Base-by-base conservation (phyloP, 495 filamentous ascomycete species). In the Parathielavia hyrcaniae region DNA sequence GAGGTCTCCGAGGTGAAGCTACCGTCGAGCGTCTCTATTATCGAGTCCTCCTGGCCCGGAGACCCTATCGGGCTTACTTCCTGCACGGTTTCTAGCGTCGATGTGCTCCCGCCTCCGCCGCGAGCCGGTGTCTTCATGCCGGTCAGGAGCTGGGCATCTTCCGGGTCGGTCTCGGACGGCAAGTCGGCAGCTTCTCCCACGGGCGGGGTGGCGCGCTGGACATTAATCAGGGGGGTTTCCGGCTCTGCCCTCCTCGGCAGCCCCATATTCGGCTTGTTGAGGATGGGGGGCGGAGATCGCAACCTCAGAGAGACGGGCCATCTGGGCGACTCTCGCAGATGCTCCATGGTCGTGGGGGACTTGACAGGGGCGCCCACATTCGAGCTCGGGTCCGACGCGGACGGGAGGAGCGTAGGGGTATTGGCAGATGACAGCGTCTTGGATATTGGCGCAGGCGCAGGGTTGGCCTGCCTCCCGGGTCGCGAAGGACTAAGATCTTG, bases 41-140 rank as follows among this genome's bases (percentile, higher is more conserved):
- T 61, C 43, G 68, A 75, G 51, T 57, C 71, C 71, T 66, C 82
- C 66, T 67, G 77, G 72, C 50, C 67, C 10, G 88, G 88, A 13
- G 90, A 89, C 30, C 83, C 82, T 30, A 90, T 86, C 60, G 89
- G 80, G 71, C 89, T 95, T 48, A 84, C 84, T 75, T 98, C 93
- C 68, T 96, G 86, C 32, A 98, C 93, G 0, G 93, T 98, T 71
- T 95, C 93, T 52, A 98, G 75, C 43, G 82, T 83, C 17, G 88
- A 83, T 20, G 80, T 79, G 59, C 79, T 81, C 52, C 84, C 86
- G 64, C 83, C 86, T 46, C 75, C 75, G 23, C 81, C 84, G 67
- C 91, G 84, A 50, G 77, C 81, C 17, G 84, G 83, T 39, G 84
- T 86, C 65, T 77, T 75, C 72, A 84, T 83, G 49, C 83, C 84